A percentile compares a stretch with the other conserved stretches of the same genome.
Evolutionary conservation across 116 monocot genomes (phyloP).

Genomic region (Phalaenopsis hybrid): DNA sequence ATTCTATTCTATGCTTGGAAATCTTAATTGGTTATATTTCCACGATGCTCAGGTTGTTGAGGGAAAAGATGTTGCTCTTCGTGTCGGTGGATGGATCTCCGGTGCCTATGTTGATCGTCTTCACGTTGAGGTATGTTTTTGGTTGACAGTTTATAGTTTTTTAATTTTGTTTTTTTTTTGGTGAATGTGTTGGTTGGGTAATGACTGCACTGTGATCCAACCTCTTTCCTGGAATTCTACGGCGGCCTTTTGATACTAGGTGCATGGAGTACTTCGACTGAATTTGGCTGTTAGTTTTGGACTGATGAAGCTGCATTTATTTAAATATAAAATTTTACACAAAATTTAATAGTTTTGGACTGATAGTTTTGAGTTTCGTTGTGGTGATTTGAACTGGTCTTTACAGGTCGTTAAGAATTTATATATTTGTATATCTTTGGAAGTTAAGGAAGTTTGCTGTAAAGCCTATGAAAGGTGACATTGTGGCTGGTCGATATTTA

Average conservation of each 20-base stretch:
- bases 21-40: slow-evolving; percentile 5
- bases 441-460: background rate
- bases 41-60: slow-evolving; percentile 61
- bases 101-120: slow-evolving; percentile 83
- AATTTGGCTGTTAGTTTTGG: background rate
- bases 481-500: background rate
- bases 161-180: background rate
- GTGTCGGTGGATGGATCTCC: slow-evolving; percentile 80
- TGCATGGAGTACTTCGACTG: too few species aligned
- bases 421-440: background rate
- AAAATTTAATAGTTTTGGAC: background rate
- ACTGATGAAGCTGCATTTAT: background rate
- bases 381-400: background rate
- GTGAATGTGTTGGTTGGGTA: background rate
- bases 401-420: background rate
- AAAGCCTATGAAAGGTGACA: background rate
- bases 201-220: background rate
- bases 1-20: background rate
- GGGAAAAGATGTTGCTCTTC: slow-evolving; percentile 55
- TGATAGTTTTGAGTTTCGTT: background rate
- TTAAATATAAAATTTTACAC: background rate
- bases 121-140: slow-evolving; percentile 54
- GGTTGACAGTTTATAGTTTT: background rate
- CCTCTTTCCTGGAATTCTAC: background rate
- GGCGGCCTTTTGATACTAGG: too few species aligned